These are phyloP conservation scores for Hibiscus mutabilis DNA, from an alignment of 345 rosid species.

Conservation along the genomic window DNA sequence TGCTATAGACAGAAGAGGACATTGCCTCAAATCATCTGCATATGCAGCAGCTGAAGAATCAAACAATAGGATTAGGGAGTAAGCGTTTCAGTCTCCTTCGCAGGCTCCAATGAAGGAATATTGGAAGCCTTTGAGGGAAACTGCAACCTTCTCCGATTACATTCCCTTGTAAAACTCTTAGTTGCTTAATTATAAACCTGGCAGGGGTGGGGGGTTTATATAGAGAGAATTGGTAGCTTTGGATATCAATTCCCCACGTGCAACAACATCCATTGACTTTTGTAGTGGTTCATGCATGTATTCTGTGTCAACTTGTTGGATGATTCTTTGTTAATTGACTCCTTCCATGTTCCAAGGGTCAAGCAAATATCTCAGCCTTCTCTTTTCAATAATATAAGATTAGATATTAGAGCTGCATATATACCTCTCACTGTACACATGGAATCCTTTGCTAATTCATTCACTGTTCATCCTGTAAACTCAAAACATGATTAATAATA, in stretches of 20 bases:
- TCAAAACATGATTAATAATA: too few species aligned
- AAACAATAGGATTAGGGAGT: constrained; percentile 2
- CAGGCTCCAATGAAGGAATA: constrained; percentile 11
- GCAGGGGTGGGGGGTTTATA: background rate
- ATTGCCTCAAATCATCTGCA: too few species aligned
- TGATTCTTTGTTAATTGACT: background rate
- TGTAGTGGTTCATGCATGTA: background rate
- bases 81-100: constrained; percentile 13
- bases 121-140: constrained; percentile 34
- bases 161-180: too few species aligned
- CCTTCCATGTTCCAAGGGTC: constrained; percentile 7
- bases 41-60: background rate
- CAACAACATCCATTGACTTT: background rate
- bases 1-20: background rate
- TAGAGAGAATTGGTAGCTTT: background rate
- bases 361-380: constrained; percentile 2
- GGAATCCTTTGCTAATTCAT: too few species aligned
- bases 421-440: too few species aligned
- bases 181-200: too few species aligned
- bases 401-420: too few species aligned
- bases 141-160: constrained; percentile 14
- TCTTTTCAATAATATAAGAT: background rate
- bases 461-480: too few species aligned
- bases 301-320: background rate
- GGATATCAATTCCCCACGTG: too few species aligned